phyloP scores from a whole-genome alignment of 352 stramenopile genomes.

The Phytophthora tentaculata region DNA sequence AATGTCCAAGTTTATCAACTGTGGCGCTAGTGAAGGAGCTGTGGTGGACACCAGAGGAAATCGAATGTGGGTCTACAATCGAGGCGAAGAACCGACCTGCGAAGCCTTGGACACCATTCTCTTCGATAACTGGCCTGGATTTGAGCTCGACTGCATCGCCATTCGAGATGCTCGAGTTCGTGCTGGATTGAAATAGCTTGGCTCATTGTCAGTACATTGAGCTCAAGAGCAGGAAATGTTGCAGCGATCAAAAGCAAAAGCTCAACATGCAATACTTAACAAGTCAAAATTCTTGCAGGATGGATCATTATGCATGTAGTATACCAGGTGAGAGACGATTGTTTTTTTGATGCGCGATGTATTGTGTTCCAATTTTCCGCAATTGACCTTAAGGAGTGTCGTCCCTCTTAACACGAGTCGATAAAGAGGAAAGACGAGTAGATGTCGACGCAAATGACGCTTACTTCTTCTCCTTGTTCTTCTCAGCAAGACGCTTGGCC shows the following conservation, averaged over 20 bases:
- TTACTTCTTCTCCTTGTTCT: constrained; percentile 90
- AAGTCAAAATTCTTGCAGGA: too few relatives aligned
- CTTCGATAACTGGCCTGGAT: not conserved
- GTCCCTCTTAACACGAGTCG: constrained; percentile 15
- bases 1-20: not conserved
- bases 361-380: constrained; percentile 76
- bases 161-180: not conserved
- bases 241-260: too few relatives aligned
- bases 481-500: constrained; percentile 90
- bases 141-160: not conserved
- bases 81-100: not conserved
- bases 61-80: not conserved
- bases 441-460: constrained; percentile 34
- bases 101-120: not conserved
- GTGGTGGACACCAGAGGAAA: not conserved
- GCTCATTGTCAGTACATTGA: not conserved
- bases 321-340: not conserved
- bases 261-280: too few relatives aligned
- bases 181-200: not conserved
- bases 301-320: not conserved
- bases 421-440: constrained; percentile 26
- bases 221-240: too few relatives aligned
- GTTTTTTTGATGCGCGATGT: constrained; percentile 55
- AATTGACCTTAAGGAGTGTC: constrained; percentile 49
- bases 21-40: not conserved